Evolutionary conservation across 2,329 filamentous ascomycete species (phyloP).

Genomic region (Sphaerulina populicola): DNA sequence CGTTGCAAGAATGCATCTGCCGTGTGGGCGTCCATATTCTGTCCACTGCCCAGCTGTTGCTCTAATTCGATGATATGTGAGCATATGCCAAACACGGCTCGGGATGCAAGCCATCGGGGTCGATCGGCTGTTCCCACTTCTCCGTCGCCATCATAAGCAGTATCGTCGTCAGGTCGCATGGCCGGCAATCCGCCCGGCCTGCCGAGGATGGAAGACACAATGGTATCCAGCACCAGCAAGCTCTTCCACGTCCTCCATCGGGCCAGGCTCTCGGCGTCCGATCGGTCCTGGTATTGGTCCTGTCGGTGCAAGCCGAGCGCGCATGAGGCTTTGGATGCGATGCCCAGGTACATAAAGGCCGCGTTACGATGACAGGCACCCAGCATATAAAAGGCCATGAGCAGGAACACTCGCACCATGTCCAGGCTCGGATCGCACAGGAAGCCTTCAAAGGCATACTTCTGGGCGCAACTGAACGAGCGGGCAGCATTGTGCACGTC

Average conservation of each 20-base stretch:
- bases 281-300: conserved; percentile 18
- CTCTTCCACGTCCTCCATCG: conserved; percentile 43
- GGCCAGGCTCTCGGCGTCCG: conserved; percentile 11
- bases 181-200: conserved; percentile 33
- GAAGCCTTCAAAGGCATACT: conserved; percentile 44
- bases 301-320: conserved; percentile 48
- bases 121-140: conserved; percentile 9
- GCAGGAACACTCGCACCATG: conserved; percentile 45
- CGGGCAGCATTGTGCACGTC: conserved; percentile 30
- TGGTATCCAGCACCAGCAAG: conserved; percentile 41
- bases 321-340: conserved; percentile 51
- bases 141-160: conserved; percentile 14
- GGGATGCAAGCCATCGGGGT: conserved; percentile 14
- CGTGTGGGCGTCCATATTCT: conserved; percentile 11
- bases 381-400: conserved; percentile 54
- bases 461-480: conserved; percentile 44
- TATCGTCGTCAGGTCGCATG: conserved; percentile 15
- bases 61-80: conserved; percentile 21
- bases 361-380: conserved; percentile 52
- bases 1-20: conserved; percentile 18
- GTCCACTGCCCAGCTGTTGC: conserved; percentile 18
- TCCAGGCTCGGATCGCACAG: conserved; percentile 48
- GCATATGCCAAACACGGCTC: conserved; percentile 16
- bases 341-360: conserved; percentile 56
- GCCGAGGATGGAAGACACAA: conserved; percentile 45